Percentiles rank a stretch among this genome's conserved stretches.
phyloP scores from a whole-genome alignment of 441 rosid species.

The Arabidopsis lyrata region DNA sequence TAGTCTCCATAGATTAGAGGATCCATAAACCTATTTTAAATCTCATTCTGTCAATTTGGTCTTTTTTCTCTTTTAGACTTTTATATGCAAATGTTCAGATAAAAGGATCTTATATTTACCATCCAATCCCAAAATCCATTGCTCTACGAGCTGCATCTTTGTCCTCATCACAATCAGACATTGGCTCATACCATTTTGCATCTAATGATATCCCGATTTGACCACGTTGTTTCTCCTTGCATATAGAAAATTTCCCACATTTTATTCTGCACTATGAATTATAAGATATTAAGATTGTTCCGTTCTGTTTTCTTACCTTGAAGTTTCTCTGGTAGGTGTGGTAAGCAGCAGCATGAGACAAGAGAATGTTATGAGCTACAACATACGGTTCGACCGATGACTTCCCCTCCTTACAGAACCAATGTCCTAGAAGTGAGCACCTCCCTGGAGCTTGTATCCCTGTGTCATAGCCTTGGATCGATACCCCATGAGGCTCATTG shows the following conservation, averaged over 20 bases:
- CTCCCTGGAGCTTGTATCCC: constrained; percentile 84
- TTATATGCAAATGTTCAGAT: neutral
- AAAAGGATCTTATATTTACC: constrained; percentile 51
- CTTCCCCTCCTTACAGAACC: constrained; percentile 66
- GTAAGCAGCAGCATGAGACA: constrained; percentile 77
- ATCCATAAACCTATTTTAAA: constrained; percentile 63
- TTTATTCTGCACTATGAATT: constrained; percentile 3
- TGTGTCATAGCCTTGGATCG: constrained; percentile 73
- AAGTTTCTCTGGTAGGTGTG: constrained; percentile 62
- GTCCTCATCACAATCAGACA: constrained; percentile 71
- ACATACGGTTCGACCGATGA: constrained; percentile 68
- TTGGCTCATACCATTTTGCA: constrained; percentile 85
- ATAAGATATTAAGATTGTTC: neutral
- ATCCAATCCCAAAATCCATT: constrained; percentile 81
- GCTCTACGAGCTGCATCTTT: constrained; percentile 83
- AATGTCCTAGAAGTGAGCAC: constrained; percentile 70
- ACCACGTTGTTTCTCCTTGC: constrained; percentile 76
- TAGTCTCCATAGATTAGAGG: constrained; percentile 67
- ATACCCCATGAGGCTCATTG: constrained; percentile 72
- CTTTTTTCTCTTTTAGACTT: too few relatives aligned
- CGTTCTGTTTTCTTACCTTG: constrained; percentile 56
- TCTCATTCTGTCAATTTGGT: constrained; percentile 39
- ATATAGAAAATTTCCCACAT: constrained; percentile 21
- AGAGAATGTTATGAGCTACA: constrained; percentile 72
- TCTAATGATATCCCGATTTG: constrained; percentile 78